Conservation (phyloP, 495 filamentous ascomycete genomes). For the Aspergillus saccharolyticus region DNA sequence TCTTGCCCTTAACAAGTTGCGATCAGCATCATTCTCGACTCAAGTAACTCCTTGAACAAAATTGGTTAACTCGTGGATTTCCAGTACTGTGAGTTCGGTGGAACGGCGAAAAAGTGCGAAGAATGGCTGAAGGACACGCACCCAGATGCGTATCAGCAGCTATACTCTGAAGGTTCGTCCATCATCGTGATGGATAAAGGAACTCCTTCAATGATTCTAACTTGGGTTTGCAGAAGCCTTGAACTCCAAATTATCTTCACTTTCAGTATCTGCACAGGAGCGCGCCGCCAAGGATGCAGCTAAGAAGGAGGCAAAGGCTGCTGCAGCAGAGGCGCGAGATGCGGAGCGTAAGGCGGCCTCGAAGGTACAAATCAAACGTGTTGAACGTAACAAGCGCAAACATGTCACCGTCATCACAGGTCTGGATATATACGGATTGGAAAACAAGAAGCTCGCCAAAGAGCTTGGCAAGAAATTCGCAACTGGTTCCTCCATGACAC, state of each 20-base stretch:
- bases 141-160: slow-evolving; percentile 61
- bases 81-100: slow-evolving; percentile 98
- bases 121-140: slow-evolving; percentile 84
- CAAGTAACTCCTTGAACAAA: background rate
- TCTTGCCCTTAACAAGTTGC: background rate
- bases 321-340: slow-evolving; percentile 72
- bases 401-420: slow-evolving; percentile 87
- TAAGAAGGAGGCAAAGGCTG: slow-evolving; percentile 93
- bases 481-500: slow-evolving; percentile 88
- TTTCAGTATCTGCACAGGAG: slow-evolving; percentile 84
- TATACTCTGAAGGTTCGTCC: slow-evolving; percentile 77
- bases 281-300: slow-evolving; percentile 89
- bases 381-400: slow-evolving; percentile 97
- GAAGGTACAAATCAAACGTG: slow-evolving; percentile 87
- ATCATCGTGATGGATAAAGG: background rate
- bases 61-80: slow-evolving; percentile 11
- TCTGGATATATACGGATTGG: slow-evolving; percentile 82
- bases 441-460: slow-evolving; percentile 77
- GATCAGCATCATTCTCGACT: background rate
- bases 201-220: background rate
- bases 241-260: slow-evolving; percentile 72
- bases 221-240: slow-evolving; percentile 59
- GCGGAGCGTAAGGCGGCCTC: slow-evolving; percentile 69
- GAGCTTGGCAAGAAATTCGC: slow-evolving; percentile 59
- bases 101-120: slow-evolving; percentile 95